Base-by-base conservation (phyloP, 495 filamentous ascomycete species). In the Echria macrotheca region DNA sequence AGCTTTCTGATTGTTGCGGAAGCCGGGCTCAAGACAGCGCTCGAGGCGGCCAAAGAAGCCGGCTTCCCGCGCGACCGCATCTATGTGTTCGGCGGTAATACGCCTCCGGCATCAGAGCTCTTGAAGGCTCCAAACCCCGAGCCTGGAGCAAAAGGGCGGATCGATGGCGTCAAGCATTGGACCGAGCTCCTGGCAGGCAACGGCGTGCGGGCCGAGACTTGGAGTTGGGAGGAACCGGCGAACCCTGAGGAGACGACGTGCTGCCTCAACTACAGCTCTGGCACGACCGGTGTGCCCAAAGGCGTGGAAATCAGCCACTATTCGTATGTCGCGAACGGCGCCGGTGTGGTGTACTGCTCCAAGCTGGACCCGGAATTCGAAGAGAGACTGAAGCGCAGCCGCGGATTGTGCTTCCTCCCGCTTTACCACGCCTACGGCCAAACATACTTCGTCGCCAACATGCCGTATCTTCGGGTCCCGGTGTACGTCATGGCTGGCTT, bases 241-340 rank as follows among this genome's bases (percentile, higher is more conserved):
- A 60, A 74, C 44, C 44, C 72, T 0, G 53, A 46, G 6, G 44
- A 45, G 33, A 66, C 67, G 6, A 58, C 66, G 5, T 72, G 71
- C 54, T 73, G 69, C 37, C 71, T 91, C 44, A 89, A 89, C 56
- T 89, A 89, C 65, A 81, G 74, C 45, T 79, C 74, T 41, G 89
- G 89, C 2, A 95, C 89, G 6, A 94, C 88, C 0, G 89, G 89
- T 3, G 71, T 87, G 5, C 85, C 89, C 11, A 95, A 94, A 60
- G 89, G 89, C 18, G 89, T 91, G 19, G 82, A 86, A 63, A 82
- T 93, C 52, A 77, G 81, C 11, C 88, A 94, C 64, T 65, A 69
- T 29, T 83, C 86, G 52, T 85, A 89, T 56, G 71, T 86, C 17
- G 71, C 85, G 40, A 89, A 93, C 61, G 76, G 78, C 28, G 50